Percentiles rank a stretch among this genome's conserved stretches.
phyloP scores from a whole-genome alignment of 257 asterid species.

The Solanum arcanum region DNA sequence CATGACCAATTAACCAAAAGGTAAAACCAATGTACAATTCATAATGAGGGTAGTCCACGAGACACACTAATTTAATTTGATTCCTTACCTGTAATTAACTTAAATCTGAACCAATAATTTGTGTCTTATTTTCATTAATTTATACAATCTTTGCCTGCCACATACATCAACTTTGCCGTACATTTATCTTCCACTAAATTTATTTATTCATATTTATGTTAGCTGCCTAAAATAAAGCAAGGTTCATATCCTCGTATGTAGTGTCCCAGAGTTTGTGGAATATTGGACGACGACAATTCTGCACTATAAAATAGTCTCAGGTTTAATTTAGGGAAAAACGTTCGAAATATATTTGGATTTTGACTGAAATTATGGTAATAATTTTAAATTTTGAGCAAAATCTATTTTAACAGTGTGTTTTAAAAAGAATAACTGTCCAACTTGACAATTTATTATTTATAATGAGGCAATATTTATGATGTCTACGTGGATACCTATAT shows the following conservation, averaged over 20 bases:
- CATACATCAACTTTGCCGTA: not conserved
- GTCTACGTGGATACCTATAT: accelerated
- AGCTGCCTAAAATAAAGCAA: not conserved
- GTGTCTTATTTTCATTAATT: not conserved
- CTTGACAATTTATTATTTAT: not conserved
- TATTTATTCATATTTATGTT: not conserved
- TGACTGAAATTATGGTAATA: accelerated
- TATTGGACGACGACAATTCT: not conserved
- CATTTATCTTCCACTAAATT: not conserved
- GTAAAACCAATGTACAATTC: not conserved
- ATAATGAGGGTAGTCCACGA: not conserved
- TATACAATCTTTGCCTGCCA: not conserved
- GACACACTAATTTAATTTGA: not conserved
- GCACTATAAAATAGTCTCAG: not conserved
- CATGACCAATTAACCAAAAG: not conserved
- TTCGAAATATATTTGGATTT: not conserved
- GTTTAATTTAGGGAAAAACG: not conserved
- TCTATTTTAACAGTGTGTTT: not conserved
- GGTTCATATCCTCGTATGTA: not conserved
- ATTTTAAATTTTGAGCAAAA: accelerated
- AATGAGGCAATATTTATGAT: not conserved
- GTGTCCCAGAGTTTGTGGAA: not conserved
- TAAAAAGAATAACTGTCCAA: too few species aligned
- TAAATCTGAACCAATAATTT: not conserved
- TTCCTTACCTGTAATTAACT: not conserved